Evolutionary conservation across 2,329 filamentous ascomycete species (phyloP).

Genomic region (Epichloe gansuensis): DNA sequence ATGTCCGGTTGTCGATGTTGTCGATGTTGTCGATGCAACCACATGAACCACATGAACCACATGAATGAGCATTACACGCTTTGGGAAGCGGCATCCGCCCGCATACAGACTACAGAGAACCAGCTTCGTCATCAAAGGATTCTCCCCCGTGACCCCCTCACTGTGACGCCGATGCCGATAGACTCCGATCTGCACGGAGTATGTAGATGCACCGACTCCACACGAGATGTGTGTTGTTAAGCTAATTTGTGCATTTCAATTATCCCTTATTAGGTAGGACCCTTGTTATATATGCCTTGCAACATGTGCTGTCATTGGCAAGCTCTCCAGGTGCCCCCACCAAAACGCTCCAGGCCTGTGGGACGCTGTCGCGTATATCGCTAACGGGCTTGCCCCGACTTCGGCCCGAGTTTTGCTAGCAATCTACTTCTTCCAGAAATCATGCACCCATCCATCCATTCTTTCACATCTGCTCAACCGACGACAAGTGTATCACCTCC

Average conservation of each 20-base stretch:
- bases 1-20: neutral
- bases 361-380: neutral
- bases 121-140: too few relatives aligned
- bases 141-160: too few relatives aligned
- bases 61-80: neutral
- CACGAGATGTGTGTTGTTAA: too few relatives aligned
- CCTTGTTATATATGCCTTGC: too few relatives aligned
- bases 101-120: neutral
- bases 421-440: neutral
- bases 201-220: too few relatives aligned
- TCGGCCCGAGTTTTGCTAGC: neutral
- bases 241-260: too few relatives aligned
- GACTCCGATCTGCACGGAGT: too few relatives aligned
- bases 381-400: neutral
- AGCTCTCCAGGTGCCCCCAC: neutral
- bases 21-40: neutral
- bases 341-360: neutral
- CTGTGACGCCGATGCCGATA: too few relatives aligned
- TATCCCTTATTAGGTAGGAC: too few relatives aligned
- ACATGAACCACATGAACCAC: neutral
- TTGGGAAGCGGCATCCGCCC: neutral
- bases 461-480: neutral
- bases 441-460: too few relatives aligned
- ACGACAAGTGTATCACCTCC: neutral
- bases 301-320: neutral